These are phyloP conservation scores for Coleophoma eucalyptorum DNA, from an alignment of 2,329 filamentous ascomycete species.

Conservation along the genomic window DNA sequence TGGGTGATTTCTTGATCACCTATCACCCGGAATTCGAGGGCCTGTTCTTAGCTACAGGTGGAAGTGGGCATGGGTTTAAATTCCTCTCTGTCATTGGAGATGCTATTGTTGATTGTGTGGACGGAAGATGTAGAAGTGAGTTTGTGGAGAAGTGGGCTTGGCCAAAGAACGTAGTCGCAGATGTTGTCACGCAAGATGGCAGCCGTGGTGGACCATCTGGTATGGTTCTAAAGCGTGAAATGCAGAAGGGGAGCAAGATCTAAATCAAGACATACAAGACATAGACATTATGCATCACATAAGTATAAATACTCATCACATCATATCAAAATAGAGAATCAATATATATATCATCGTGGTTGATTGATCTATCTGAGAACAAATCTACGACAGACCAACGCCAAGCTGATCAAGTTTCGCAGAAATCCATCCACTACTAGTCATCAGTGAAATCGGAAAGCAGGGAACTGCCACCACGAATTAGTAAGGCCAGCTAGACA, in stretches of 20 bases:
- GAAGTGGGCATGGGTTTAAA: constrained; percentile 46
- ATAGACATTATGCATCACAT: not conserved
- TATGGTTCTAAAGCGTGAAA: constrained; percentile 19
- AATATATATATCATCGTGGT: constrained; percentile 12
- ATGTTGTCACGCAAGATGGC: constrained; percentile 25
- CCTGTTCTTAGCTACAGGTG: constrained; percentile 44
- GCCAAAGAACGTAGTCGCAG: constrained; percentile 30
- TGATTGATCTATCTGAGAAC: constrained; percentile 15
- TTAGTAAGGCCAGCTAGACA: constrained; percentile 2
- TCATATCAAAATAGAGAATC: not conserved
- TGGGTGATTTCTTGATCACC: constrained; percentile 59
- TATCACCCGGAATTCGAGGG: constrained; percentile 45
- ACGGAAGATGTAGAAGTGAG: constrained; percentile 30
- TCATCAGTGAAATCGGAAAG: not conserved
- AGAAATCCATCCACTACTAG: constrained; percentile 13
- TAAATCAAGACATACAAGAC: not conserved
- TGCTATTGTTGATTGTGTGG: constrained; percentile 36
- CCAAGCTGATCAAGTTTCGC: constrained; percentile 5
- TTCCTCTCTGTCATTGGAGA: constrained; percentile 45
- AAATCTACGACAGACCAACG: constrained; percentile 10
- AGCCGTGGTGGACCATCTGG: constrained; percentile 22
- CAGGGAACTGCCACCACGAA: constrained; percentile 3
- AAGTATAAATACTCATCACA: too few relatives aligned
- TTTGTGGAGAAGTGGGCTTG: constrained; percentile 51
- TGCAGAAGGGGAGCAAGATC: constrained; percentile 13